Evolutionary conservation across 768 basidiomycete species (phyloP), one percentile per base, ranked within the genome.

Genomic region (Amanita phalloides): DNA sequence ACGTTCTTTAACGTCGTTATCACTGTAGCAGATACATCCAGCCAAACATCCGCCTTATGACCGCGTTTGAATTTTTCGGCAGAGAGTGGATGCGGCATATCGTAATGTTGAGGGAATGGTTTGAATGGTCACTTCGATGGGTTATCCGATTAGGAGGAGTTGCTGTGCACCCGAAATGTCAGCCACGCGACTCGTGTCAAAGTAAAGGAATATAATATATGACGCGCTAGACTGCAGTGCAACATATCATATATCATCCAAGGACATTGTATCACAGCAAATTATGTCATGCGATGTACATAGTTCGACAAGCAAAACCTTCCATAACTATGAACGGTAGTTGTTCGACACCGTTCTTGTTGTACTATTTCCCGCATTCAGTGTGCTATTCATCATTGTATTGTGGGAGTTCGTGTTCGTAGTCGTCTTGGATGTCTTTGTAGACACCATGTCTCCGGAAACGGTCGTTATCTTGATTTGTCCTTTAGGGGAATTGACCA

Each of bases 371-470:
- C 49, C 49, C 17, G 25, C 13, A 39, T 39, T 49, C n/a, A 49
- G 10, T 25, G 48, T n/a, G 21, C 48, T 49, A 28, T 49, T 50
- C 2, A 26, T 50, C 49, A 35, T 43, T 9, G 23, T 20, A 28
- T 50, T 50, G 13, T 35, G 6, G 6, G 49, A 50, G 43, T 50
- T 50, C 13, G 41, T 50, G 21, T 43, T 43, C 8, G 39, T 42
- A 7, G 30, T 50, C 41, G 41, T 36, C 14, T 42, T 33, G 37
- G 49, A 21, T 17, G 21, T 20, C 9, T 50, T 50, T 5, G 8
- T 42, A 17, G 38, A 20, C 3, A 32, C 30, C 41, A 39, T 43
- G 28, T 50, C 49, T 13, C 41, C 49, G 5, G 28, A 5, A 3
- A 43, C 38, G 13, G 30, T 25, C 20, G 38, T 21, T 30, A 50